Base-by-base conservation (phyloP, 1,284 basidiomycete species). In the Albatrellus sp. region DNA sequence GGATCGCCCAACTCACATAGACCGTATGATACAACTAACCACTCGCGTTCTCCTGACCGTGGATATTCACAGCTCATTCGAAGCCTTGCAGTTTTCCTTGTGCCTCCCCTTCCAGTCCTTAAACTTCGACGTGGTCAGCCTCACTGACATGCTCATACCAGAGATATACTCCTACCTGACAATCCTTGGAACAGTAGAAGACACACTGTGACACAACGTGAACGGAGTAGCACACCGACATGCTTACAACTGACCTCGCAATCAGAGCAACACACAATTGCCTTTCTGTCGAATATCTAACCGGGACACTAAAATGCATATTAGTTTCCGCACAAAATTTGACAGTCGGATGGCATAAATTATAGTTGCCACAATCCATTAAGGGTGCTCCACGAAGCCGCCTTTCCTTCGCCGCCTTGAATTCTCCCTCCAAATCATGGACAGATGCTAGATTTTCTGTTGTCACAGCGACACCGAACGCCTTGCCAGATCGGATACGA, bases 371-470 rank as follows among this genome's bases (percentile, higher is more conserved):
- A 46, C 63, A 65, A 5, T 51, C 52, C 17, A 65, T 53, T 38
- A 57, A 53, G 16, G 51, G 52, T 5, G 47, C 49, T 14, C 58
- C 57, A 24, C 48, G 42, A 20, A 51, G 44, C 24, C 62, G 48
- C 14, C 58, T 52, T 14, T 54, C 49, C 31, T 54, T 57, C 2
- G 60, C 62, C 14, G 56, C 55, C 12, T 39, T 35, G 30, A 61
- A 29, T 40, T 61, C 49, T 17, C 60, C 61, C 36, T 51, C 55
- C 45, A 54, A 59, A 49, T 65, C 63, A 34, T 57, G 57, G 2
- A 64, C 49, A 37, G 52, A 54, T 3, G 53, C 63, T 14, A 64
- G 51, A 47, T 61, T 64, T 45, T 66, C 63, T 14, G 60, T 52
- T 28, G 63, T 58, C 12, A 56, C 56, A 2, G 63, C 61, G 8